phyloP scores from a whole-genome alignment of 2,329 filamentous ascomycete genomes.

The Phoma herbarum region DNA sequence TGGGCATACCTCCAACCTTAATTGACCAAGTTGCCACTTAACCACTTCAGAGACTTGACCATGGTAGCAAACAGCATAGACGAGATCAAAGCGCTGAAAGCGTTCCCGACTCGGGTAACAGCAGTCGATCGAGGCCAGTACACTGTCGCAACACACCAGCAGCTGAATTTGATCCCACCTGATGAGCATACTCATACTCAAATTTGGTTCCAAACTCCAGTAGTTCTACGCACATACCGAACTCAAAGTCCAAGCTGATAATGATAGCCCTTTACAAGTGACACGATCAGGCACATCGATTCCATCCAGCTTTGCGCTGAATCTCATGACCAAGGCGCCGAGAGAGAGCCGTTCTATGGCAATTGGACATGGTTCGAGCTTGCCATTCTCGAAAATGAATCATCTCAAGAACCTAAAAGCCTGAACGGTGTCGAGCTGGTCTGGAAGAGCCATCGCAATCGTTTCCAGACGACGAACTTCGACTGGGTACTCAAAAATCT shows the following conservation, averaged over 20 bases:
- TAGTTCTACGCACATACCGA: background rate
- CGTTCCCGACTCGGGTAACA: background rate
- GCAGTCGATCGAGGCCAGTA: background rate
- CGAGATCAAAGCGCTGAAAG: background rate
- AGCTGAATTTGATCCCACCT: background rate
- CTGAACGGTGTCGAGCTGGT: background rate
- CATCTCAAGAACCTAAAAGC: background rate
- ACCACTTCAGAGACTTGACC: background rate
- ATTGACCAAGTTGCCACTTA: background rate
- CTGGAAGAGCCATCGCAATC: conserved; percentile 6
- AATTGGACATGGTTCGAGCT: conserved; percentile 10
- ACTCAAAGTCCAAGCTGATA: background rate
- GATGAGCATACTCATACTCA: background rate
- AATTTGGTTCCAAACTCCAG: conserved; percentile 3
- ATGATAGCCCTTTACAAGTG: background rate
- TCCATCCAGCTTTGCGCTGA: background rate
- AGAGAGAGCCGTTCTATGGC: background rate
- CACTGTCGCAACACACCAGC: background rate
- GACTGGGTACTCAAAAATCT: background rate
- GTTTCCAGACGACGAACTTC: background rate
- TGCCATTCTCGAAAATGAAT: background rate
- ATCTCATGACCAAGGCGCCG: background rate
- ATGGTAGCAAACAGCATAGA: background rate
- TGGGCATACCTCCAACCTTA: background rate
- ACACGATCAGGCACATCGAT: conserved; percentile 1